phyloP scores from a whole-genome alignment of 148 eudicot species.

The Camellia granthamiana region DNA sequence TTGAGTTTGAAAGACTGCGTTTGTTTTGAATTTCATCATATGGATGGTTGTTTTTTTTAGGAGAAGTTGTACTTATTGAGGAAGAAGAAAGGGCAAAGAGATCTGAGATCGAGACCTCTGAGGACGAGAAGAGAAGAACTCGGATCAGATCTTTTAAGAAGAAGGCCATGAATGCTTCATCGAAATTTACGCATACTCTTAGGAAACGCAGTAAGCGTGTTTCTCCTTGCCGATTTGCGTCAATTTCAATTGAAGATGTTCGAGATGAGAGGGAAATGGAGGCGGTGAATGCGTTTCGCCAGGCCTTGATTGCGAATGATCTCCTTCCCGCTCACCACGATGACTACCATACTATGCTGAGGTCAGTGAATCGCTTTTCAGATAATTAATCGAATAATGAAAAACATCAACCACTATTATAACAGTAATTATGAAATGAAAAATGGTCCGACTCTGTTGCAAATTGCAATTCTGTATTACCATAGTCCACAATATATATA shows the following conservation, averaged over 20 bases:
- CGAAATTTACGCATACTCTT: slow-evolving; percentile 51
- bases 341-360: slow-evolving; percentile 89
- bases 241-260: slow-evolving; percentile 65
- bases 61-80: slow-evolving; percentile 36
- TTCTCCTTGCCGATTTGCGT: slow-evolving; percentile 60
- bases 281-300: slow-evolving; percentile 64
- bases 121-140: slow-evolving; percentile 67
- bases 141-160: slow-evolving; percentile 74
- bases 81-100: slow-evolving; percentile 63
- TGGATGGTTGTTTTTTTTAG: slow-evolving; percentile 21
- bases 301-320: slow-evolving; percentile 60
- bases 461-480: neutral
- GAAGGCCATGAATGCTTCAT: slow-evolving; percentile 73
- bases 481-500: too few relatives aligned
- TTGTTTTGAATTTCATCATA: neutral
- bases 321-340: slow-evolving; percentile 66
- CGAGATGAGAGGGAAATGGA: slow-evolving; percentile 81
- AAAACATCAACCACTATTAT: neutral
- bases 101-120: slow-evolving; percentile 59
- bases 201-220: slow-evolving; percentile 59
- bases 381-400: neutral
- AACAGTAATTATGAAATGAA: neutral
- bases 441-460: neutral
- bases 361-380: slow-evolving; percentile 37
- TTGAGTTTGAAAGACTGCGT: neutral